Percentiles rank a stretch among this genome's conserved stretches.
Evolutionary conservation across 768 basidiomycete species (phyloP).

Genomic region (Tulasnella sp.): DNA sequence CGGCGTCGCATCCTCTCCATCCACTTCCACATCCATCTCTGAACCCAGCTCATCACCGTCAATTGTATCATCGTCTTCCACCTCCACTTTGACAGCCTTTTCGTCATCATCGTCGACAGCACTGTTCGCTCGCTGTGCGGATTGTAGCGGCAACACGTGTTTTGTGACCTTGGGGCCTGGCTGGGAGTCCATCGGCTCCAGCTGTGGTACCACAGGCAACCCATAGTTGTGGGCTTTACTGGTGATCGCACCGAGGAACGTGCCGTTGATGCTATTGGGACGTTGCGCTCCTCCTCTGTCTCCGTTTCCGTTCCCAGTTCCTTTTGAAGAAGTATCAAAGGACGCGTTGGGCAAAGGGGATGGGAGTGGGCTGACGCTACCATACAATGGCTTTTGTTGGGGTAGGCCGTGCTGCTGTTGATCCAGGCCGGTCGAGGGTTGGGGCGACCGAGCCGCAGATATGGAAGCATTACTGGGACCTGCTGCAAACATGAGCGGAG

Average conservation of each 20-base stretch:
- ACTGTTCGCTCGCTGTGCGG: background rate
- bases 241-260: background rate
- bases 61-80: background rate
- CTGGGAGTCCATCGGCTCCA: background rate
- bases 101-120: background rate
- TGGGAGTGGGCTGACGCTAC: no score
- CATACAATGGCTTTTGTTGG: no score
- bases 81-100: background rate
- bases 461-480: no score
- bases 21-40: conserved; percentile 8
- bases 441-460: no score
- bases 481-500: no score
- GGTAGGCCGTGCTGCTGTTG: no score
- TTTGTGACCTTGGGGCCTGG: background rate
- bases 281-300: no score
- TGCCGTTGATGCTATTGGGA: background rate
- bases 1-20: conserved; percentile 5
- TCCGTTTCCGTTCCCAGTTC: no score
- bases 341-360: no score
- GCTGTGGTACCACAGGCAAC: conserved; percentile 2
- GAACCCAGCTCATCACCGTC: background rate
- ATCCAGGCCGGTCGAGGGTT: no score
- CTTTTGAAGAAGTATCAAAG: no score
- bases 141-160: background rate
- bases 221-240: background rate